Base-by-base conservation (phyloP, 2,329 filamentous ascomycete genomes). In the Aaosphaeria arxii region DNA sequence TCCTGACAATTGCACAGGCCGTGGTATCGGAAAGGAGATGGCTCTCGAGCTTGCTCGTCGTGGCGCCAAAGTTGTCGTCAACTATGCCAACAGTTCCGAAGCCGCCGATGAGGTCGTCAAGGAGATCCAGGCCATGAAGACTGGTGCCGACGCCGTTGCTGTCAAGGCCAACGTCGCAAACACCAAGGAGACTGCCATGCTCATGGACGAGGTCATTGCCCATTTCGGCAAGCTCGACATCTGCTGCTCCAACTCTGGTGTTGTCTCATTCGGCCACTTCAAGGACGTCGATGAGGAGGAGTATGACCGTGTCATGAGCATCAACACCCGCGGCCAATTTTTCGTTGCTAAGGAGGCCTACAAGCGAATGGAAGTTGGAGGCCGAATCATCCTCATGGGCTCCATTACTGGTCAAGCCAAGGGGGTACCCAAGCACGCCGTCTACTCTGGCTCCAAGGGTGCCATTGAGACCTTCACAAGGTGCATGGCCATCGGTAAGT, bases 161-260 rank as follows among this genome's bases (percentile, higher is more conserved):
- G 74, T 88, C 72, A 79, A 84, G 73, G 86, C 86, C 58, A 85
- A 89, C 72, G 80, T 89, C 48, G 77, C 81, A 55, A 75, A 86
- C 51, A 79, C 86, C 41, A 69, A 77, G 50, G 76, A 88, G 70
- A 88, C 84, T 56, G 76, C 79, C 46, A 69, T 71, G 50, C 73
- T 89, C 57, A 87, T 89, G 74, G 76, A 80, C 48, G 70, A 85
- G 63, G 84, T 84, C 46, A 75, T 84, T 53, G 72, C 74, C 57
- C 75, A 81, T 67, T 89, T 84, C 63, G 85, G 85, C 69, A 78
- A 82, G 68, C 77, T 88, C 62, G 77, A 88, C 72, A 85, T 88
- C 58, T 85, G 85, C 62, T 83, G 81, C 76, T 86, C 82, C 64
- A 88, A 88, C 77, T 83, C 80, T 41, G 85, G 78, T 55, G 78